Base-by-base conservation (phyloP, 345 rosid species). In the Citrus medica region DNA sequence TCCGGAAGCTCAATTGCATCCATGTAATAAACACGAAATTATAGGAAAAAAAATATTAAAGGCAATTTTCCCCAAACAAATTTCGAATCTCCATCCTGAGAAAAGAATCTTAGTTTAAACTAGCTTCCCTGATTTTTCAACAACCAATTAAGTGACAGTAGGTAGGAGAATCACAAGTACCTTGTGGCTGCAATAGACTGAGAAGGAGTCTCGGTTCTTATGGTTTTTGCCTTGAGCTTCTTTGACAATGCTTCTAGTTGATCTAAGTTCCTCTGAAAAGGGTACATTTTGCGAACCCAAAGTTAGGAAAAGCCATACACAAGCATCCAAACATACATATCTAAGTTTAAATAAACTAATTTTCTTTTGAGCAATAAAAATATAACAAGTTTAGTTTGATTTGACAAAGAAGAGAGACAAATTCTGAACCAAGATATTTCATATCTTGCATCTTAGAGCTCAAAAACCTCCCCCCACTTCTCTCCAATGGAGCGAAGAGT, bases 161-260 rank as follows among this genome's bases (percentile, higher is more conserved):
- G 30, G 33, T 3, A 38, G 27, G 32, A 27, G 19, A 77, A 71
- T 71, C 51, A 24, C 48, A 83, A 33, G 79, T 37, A 96, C 99
- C 99, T 94, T 4, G 99, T 94, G 53, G 99, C 99, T 27, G 99
- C 95, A 75, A 89, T 86, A 84, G 98, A 91, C 78, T 92, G 98
- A 74, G 99, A 92, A 84, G 99, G 93, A 80, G 98, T 91, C 84
- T 94, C 99, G 56, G 86, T 82, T 82, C 99, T 89, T 80, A 90
- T 77, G 71, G 98, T 89, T 79, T 92, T 96, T 38, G 97, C 97
- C 82, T 94, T 94, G 79, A 96, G 98, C 88, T 96, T 96, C 93
- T 89, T 92, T 19, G 98, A 96, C 30, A 96, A 84, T 67, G 98
- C 92, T 88, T 96, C 98, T 83, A 94, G 74, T 75, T 96, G 99